Base-by-base conservation (phyloP, 768 basidiomycete species). In the Amanita brunnescens region DNA sequence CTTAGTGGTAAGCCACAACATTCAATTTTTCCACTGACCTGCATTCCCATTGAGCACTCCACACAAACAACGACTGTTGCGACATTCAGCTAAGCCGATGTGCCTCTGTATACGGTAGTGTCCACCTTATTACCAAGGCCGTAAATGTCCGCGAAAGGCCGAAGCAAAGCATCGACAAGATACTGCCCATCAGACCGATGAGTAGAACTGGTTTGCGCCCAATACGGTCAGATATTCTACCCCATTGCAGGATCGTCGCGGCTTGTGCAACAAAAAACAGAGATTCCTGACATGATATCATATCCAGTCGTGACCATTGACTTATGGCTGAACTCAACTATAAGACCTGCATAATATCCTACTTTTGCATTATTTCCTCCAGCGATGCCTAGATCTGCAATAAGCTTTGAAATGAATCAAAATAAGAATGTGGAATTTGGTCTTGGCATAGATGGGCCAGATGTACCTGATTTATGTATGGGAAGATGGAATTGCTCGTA, bases 41-140 rank as follows among this genome's bases (percentile, higher is more conserved):
- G 80, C 74, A 58, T 85, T 85, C 34, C 84, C 85, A 54, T 85
- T 84, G 18, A 87, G 62, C 46, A 82, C 66, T 3, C 85, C 85
- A 42, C 78, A 79, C 14, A 87, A 64, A 56, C 84, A 86, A n/a
- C 86, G 85, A 57, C 81, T 82, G 29, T 26, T 53, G 26, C 50
- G 40, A 41, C 37, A 33, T 56, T 44, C 6, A 18, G 6, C 43
- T n/a, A 33, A 33, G 8, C 16, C 12, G 41, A 21, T 3, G 18
- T 41, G 12, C 39, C 29, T 34, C 20, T 33, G 30, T 42, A 20
- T 29, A 47, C 33, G n/a, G 14, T 20, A 32, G 6, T 14, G 7
- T 59, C 21, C 53, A 75, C 81, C 81, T 83, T 53, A 80, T 57
- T n/a, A 84, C 75, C 44, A 85, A 61, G 20, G 63, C 66, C 62